Conservation (phyloP, 2,329 filamentous ascomycete species). For the Talaromyces amestolkiae region DNA sequence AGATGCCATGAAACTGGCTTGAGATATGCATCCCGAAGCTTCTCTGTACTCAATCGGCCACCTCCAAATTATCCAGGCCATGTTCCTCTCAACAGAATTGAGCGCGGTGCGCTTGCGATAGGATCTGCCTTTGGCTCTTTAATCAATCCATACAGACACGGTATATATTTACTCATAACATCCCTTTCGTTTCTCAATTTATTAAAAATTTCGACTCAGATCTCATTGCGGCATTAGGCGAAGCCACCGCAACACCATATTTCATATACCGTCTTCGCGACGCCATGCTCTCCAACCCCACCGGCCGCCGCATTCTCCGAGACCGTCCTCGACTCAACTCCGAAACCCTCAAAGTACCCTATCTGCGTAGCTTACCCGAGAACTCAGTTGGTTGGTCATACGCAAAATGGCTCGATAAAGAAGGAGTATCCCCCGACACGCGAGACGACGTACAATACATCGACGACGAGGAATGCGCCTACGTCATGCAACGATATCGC, state of each 20-base stretch:
- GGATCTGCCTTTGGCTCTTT: slow-evolving; percentile 61
- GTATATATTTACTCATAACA: slow-evolving; percentile 41
- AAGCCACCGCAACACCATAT: slow-evolving; percentile 90
- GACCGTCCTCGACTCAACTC: slow-evolving; percentile 87
- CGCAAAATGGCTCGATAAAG: slow-evolving; percentile 85
- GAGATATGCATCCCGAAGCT: slow-evolving; percentile 41
- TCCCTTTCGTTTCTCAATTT: no score
- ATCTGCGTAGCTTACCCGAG: slow-evolving; percentile 68
- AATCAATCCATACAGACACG: slow-evolving; percentile 75
- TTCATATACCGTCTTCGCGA: slow-evolving; percentile 90
- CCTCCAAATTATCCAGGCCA: slow-evolving; percentile 87
- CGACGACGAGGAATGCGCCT: slow-evolving; percentile 91
- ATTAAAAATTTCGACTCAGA: slow-evolving; percentile 51
- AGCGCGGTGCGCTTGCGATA: slow-evolving; percentile 68
- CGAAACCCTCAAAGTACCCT: slow-evolving; percentile 62
- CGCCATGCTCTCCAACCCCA: slow-evolving; percentile 81
- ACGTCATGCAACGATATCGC: slow-evolving; percentile 96
- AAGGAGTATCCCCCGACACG: slow-evolving; percentile 90
- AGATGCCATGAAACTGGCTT: slow-evolving; percentile 5
- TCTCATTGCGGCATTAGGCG: slow-evolving; percentile 89
- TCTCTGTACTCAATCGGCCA: slow-evolving; percentile 83
- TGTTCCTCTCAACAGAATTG: slow-evolving; percentile 76
- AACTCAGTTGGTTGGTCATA: slow-evolving; percentile 80
- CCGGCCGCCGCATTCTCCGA: slow-evolving; percentile 85
- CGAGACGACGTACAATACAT: slow-evolving; percentile 80